Evolutionary conservation across 2,329 filamentous ascomycete species (phyloP), one percentile per base, ranked within the genome.

Genomic region (Exophiala bonariae): DNA sequence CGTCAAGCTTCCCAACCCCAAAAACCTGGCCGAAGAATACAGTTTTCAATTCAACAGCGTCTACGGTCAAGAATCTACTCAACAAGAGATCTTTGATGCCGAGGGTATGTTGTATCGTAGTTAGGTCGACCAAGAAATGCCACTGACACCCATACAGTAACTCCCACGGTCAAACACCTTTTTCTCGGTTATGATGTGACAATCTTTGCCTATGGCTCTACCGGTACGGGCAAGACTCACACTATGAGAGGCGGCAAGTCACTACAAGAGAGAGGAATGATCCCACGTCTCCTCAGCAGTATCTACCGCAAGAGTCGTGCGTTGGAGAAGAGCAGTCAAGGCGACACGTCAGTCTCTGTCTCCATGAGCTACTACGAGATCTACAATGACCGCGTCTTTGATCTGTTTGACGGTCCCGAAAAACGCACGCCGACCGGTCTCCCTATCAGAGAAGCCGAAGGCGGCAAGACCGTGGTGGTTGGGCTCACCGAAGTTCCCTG

Each of bases 41-140:
- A 90, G 87, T 44, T 99, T 97, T 66, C 82, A 91, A 42, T 97
- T 97, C 77, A 95, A 93, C 75, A 82, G 87, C 58, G 92, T 97
- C 45, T 97, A 96, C 68, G 89, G 89, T 62, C 81, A 85, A 60
- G 69, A 79, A 28, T 85, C 87, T 13, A 82, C 87, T 7, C 92
- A 99, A 66, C 88, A 96, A 68, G 80, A 87, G 55, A 72, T 99
- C 47, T 99, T 95, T 66, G 87, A 91, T 55, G 81, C 85, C 30
- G 92, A 97, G 81, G 88, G 89, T 90, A 41, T 31, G 31, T 22
- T 2, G 11, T 9, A n/a, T 14, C 22, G 5, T 14, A 6, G 13
- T 14, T 10, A 14, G n/a, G 38, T 8, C 28, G 16, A 17, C 10
- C 9, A n/a, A 20, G 13, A 16, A 46, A 41, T 52, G 36, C 48